Evolutionary conservation across 75 land plant species (phyloP).

Genomic region (Pseudotsuga menziesii): DNA sequence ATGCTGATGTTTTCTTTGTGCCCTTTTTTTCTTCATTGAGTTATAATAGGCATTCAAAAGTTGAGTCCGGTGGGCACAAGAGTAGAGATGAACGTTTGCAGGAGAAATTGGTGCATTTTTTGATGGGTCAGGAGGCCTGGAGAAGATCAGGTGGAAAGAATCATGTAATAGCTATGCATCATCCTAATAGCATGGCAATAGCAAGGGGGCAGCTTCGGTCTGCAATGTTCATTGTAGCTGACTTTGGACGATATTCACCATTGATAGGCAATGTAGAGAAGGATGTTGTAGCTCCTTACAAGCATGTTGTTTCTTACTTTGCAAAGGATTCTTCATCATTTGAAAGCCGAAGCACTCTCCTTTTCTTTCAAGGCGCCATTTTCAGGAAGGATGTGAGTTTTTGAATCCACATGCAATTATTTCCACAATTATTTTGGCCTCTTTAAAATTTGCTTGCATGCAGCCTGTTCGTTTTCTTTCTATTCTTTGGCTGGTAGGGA

Average conservation of each 20-base stretch:
- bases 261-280: constrained; percentile 69
- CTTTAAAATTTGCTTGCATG: background rate
- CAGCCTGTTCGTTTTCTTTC: background rate
- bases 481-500: background rate
- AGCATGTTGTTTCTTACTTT: constrained; percentile 55
- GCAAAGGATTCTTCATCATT: constrained; percentile 33
- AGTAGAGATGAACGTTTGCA: constrained; percentile 59
- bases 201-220: constrained; percentile 52
- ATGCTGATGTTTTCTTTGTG: constrained; percentile 82
- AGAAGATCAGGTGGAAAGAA: constrained; percentile 55
- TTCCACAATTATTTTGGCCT: background rate
- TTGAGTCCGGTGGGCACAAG: constrained; percentile 23
- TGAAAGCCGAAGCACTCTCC: constrained; percentile 48
- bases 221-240: constrained; percentile 76
- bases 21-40: constrained; percentile 90
- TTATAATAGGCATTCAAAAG: constrained; percentile 70
- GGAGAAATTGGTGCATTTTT: constrained; percentile 46
- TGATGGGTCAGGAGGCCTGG: constrained; percentile 53
- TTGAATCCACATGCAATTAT: background rate
- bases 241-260: constrained; percentile 77
- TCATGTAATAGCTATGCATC: constrained; percentile 80
- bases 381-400: constrained; percentile 79
- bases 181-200: constrained; percentile 81
- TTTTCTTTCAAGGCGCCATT: constrained; percentile 87
- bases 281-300: constrained; percentile 91